Conservation (phyloP, 768 basidiomycete species). For the Hypsizygus marmoreus region DNA sequence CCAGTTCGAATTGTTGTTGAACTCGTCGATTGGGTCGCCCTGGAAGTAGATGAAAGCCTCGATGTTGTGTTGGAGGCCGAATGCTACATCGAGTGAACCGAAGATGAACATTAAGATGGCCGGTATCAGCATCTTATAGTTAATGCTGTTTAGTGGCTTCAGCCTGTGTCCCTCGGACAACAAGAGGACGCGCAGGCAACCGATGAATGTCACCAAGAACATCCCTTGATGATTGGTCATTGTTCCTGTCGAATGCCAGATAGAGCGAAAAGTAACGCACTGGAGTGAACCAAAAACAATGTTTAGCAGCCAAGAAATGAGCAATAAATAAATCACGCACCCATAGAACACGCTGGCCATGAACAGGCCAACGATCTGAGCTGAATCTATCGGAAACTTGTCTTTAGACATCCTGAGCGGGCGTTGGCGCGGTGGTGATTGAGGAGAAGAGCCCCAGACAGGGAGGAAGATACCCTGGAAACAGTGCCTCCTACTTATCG, state of each 20-base stretch:
- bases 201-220: constrained; percentile 37
- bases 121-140: constrained; percentile 37
- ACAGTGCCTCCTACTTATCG: too few relatives aligned
- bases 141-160: constrained; percentile 24
- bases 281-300: background rate
- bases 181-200: constrained; percentile 35
- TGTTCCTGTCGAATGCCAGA: too few relatives aligned
- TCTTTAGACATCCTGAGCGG: constrained; percentile 21
- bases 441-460: background rate
- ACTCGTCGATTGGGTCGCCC: constrained; percentile 33
- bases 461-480: background rate
- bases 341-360: constrained; percentile 42
- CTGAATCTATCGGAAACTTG: constrained; percentile 34
- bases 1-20: constrained; percentile 38
- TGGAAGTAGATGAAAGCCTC: constrained; percentile 40
- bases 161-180: constrained; percentile 27
- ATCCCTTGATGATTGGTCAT: constrained; percentile 24
- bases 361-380: constrained; percentile 42
- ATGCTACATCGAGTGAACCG: constrained; percentile 41
- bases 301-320: background rate
- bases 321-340: constrained; percentile 17
- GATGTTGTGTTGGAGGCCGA: constrained; percentile 42
- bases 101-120: constrained; percentile 41
- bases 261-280: too few relatives aligned
- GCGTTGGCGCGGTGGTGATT: background rate